Evolutionary conservation across 2,329 filamentous ascomycete genomes (phyloP), one percentile per base, ranked within the genome.

Genomic region (Celoporthe dispersa): DNA sequence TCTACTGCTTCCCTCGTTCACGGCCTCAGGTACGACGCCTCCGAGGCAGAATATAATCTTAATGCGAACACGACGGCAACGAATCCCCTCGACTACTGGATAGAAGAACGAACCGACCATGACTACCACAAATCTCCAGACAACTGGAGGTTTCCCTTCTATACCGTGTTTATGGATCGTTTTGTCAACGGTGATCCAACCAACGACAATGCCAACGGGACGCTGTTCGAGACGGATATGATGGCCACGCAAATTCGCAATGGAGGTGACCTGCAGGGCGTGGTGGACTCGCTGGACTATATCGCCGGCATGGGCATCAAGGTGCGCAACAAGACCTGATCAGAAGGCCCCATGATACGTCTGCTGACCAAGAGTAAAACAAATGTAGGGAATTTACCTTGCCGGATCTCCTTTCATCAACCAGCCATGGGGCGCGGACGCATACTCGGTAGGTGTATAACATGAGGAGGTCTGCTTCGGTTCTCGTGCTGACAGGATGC

Each of bases 91-190:
- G 83, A 91, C 60, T 91, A 91, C 76, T 85, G 80, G 76, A 85
- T 88, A 71, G 79, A 65, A 83, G 80, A 85, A 79, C 79, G n/a
- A 79, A 83, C 71, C 86, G 64, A 61, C 63, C 71, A 88, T 75
- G 78, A 75, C 5, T 90, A 87, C 73, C 76, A 79, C 25, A 79
- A 81, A 0, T 90, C 88, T 28, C 89, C 89, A 1, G 76, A 80
- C 0, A 91, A 88, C 73, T 91, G 89, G 89, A 83, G 89, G 35
- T 85, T 91, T 71, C 89, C 89, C 0, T 87, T 90, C 75, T 91
- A 91, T 76, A 89, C 87, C 11, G 79, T 91, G 61, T 90, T 90
- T 75, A 78, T 90, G 14, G 89, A 91, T 76, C 82, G 87, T 70
- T 91, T 87, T 74, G 87, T 89, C 57, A 90, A 91, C 74, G 89